Percentiles rank a stretch among this genome's conserved stretches.
These are phyloP conservation scores for maize (Zea mays) DNA, from an alignment of 176 grass and related monocot genomes.

Conservation along the genomic window Zm-B73-REFERENCE-NAM-5.0 NC_050100.1:164822501-164823000, in stretches of 20 bases:
- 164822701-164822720: background rate
- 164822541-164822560: constrained; percentile 14
- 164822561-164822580: background rate
- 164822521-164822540: background rate
- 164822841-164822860: background rate
- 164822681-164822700: background rate
- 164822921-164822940: background rate
- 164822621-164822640: background rate
- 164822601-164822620: constrained; percentile 7
- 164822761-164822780: constrained; percentile 1
- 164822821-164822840: background rate
- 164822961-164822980: background rate
- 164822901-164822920: background rate
- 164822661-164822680: background rate
- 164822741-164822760: background rate
- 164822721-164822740: background rate
- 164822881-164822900: background rate
- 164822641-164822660: constrained; percentile 17
- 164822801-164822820: background rate
- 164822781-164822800: background rate
- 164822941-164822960: background rate
- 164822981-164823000: background rate
- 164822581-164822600: background rate
- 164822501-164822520: background rate
- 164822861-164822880: background rate